Base-by-base conservation (phyloP, 2,329 filamentous ascomycete genomes). In the Penicillium sp. region DNA sequence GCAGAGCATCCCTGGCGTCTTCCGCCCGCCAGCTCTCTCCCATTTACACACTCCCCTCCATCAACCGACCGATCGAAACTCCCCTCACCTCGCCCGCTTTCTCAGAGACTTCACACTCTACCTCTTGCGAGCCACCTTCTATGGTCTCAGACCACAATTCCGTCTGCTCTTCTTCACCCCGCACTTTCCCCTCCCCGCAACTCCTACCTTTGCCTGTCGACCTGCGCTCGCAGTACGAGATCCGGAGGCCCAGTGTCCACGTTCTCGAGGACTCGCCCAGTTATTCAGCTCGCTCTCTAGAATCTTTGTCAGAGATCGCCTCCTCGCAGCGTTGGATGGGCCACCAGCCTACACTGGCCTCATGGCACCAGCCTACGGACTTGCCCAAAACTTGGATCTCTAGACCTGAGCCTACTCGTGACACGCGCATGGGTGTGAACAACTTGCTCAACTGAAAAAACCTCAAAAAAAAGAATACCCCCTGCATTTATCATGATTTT, bases 91-190 rank as follows among this genome's bases (percentile, higher is more conserved):
- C 86, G 9, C 87, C 87, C 14, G 80, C 83, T 49, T 83, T 80
- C 62, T 88, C 85, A 2, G 84, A 87, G 50, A 79, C 82, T 37
- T 89, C 87, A 2, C 76, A 79, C 56, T 73, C 78, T 47, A 80
- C 81, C 17, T 82, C 78, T 2, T 75, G 82, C 16, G 86, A 88
- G 42, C 84, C 86, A 5, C 87, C 87, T 7, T 89, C 88, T 1
- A 79, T 90, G 59, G 80, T 89, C 47, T 91, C 89, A 0, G 90
- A 94, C 69, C 77, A 78, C 28, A 82, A 82, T 59, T 88, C 86
- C 1, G 79, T 82, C 53, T 83, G 84, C 68, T 85, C 85, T 4
- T 81, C 81, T 30, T 87, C 86, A 11, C 83, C 84, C 16, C 75
- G 67, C 67, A 76, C 68, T 60, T 55, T 73, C 47, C 69, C 72